Evolutionary conservation across 139 green algal species (phyloP).

Genomic region (Mesostigma viride): DNA sequence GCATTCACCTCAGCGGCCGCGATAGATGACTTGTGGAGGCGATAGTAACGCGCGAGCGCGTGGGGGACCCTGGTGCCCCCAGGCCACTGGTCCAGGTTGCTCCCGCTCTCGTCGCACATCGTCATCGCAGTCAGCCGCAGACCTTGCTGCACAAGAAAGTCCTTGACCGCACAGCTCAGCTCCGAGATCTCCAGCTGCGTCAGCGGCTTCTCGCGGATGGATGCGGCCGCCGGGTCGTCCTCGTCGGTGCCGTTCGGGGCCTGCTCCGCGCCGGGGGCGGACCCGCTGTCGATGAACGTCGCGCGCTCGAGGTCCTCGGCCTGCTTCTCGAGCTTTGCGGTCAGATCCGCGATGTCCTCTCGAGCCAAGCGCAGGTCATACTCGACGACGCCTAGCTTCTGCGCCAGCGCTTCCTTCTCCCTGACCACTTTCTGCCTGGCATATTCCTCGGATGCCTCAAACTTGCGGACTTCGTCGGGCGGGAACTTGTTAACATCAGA

Average conservation of each 20-base stretch:
- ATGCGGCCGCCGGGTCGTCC: neutral
- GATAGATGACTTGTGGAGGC: neutral
- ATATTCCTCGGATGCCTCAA: too few relatives aligned
- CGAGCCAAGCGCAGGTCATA: constrained; percentile 16
- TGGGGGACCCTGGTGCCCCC: neutral
- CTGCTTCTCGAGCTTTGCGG: constrained; percentile 7
- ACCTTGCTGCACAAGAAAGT: constrained; percentile 17
- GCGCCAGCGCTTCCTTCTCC: constrained; percentile 13
- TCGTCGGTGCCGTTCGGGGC: neutral
- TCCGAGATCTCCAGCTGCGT: constrained; percentile 11
- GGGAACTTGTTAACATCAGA: too few relatives aligned
- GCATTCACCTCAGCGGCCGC: neutral
- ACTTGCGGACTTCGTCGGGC: too few relatives aligned
- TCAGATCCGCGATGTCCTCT: constrained; percentile 17
- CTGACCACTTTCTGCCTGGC: constrained; percentile 11
- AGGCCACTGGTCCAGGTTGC: neutral
- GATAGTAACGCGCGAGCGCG: neutral
- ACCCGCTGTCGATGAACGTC: neutral
- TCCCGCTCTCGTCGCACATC: constrained; percentile 18
- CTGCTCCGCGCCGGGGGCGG: neutral
- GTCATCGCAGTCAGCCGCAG: constrained; percentile 33
- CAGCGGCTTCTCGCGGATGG: neutral
- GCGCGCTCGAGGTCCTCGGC: neutral
- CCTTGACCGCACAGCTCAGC: constrained; percentile 24
- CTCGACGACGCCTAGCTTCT: constrained; percentile 6